Evolutionary conservation across 202 grass and related monocot genomes (phyloP).

Genomic region (Hordeum pubiflorum): DNA sequence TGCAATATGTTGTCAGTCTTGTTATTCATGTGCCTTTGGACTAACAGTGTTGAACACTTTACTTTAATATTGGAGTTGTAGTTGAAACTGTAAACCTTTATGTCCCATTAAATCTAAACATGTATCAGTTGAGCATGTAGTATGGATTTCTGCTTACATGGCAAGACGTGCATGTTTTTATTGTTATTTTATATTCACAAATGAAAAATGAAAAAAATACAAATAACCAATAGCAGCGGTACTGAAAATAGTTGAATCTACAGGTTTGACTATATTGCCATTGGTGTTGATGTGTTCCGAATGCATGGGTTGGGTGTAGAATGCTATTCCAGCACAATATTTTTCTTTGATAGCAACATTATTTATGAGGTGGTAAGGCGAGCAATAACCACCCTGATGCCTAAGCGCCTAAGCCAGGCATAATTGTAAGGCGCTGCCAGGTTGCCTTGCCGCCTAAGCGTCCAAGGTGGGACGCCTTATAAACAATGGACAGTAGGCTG

Average conservation of each 20-base stretch:
- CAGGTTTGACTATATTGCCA: neutral
- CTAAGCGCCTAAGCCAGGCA: no score
- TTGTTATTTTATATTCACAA: neutral
- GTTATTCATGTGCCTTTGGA: neutral
- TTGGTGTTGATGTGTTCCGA: neutral
- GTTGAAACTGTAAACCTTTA: neutral
- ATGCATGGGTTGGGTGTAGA: neutral
- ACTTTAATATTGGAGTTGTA: neutral
- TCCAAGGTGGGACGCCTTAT: no score
- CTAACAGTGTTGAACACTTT: neutral
- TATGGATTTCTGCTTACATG: neutral
- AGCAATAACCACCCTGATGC: no score
- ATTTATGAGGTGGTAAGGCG: no score
- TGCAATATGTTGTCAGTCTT: neutral
- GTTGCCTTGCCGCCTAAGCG: no score
- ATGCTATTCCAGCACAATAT: constrained; percentile 3
- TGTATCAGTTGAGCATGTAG: constrained; percentile 5
- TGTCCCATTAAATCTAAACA: neutral
- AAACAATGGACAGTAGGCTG: neutral
- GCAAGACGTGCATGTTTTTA: neutral
- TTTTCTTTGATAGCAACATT: neutral
- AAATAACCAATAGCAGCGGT: neutral
- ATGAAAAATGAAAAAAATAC: neutral
- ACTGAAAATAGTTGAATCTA: neutral
- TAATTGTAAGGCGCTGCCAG: no score